Base-by-base conservation (phyloP, 129 eudicot genomes). In the Flaveria linearis region DNA sequence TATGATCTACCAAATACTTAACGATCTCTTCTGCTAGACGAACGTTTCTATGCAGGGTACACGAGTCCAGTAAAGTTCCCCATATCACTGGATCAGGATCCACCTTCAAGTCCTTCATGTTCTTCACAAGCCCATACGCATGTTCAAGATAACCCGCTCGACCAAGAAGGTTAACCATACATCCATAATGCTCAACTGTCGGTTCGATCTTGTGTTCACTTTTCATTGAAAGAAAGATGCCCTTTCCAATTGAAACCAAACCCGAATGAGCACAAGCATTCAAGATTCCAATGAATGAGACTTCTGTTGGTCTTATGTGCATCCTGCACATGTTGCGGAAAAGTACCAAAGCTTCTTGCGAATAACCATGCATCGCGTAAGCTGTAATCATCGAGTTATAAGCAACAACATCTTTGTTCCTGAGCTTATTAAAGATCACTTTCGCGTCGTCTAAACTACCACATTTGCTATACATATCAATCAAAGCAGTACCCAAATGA, bases 191-290 rank as follows among this genome's bases (percentile, higher is more conserved):
- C 83, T 90, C 97, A 30, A 88, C 68, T 30, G 82, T 84, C 2
- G 96, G 92, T 73, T 83, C 74, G 33, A 84, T 75, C n/a, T 56
- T 43, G 66, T 90, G 83, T 55, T 80, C 70, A 1, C 23, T 47
- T 68, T 80, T 76, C 98, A 93, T 93, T 2, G 78, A 77, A 20
- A 68, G 51, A 78, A 90, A 93, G 5, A 85, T 28, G 20, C 76
- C 76, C 72, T 82, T 81, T 52, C 92, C 97, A 10, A 85, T 74
- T 11, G 90, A 73, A n/a, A 87, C 90, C 61, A 88, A 77, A 11
- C 98, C 98, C 7, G 87, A 82, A 84, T 93, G 95, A 64, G 96
- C 97, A 79, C 97, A 93, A 12, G 88, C 91, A 61, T 80, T 93
- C 73, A 93, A 79, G 23, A 88, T 47, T 20, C 93, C 97, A 7